Conservation (phyloP, 148 eudicot genomes). For the Pouteria glomerata region DNA sequence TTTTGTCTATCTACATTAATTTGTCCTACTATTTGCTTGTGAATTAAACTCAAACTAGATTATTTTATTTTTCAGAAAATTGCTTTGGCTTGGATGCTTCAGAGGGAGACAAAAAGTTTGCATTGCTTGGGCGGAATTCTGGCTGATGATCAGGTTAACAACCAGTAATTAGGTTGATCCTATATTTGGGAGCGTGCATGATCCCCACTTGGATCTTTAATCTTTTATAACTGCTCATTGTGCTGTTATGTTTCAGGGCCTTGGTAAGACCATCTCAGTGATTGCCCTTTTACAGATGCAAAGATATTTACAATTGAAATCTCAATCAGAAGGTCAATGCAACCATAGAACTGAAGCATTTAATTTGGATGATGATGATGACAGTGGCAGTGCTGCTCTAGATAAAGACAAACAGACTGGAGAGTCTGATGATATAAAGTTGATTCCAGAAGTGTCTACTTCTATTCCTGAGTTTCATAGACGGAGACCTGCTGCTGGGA, state of each 20-base stretch:
- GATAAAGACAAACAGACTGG: conserved; percentile 30
- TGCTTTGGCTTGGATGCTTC: conserved; percentile 96
- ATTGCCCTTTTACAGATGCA: conserved; percentile 88
- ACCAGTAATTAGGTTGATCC: not conserved
- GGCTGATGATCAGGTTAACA: conserved; percentile 94
- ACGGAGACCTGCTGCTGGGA: conserved; percentile 89
- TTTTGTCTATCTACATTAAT: not conserved
- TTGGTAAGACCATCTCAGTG: conserved; percentile 89
- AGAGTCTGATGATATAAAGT: conserved; percentile 28
- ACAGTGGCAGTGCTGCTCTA: conserved; percentile 20
- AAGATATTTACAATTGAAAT: conserved; percentile 47
- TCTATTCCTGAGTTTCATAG: conserved; percentile 35
- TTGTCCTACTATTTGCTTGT: not conserved
- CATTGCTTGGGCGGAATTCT: conserved; percentile 89
- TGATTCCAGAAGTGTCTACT: conserved; percentile 37
- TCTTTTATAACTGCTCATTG: not conserved
- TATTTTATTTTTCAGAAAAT: conserved; percentile 56
- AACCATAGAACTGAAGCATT: conserved; percentile 48
- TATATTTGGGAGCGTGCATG: not conserved
- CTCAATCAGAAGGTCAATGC: conserved; percentile 36
- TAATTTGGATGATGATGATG: conserved; percentile 83
- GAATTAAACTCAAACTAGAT: not conserved
- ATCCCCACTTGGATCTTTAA: not conserved
- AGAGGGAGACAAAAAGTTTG: conserved; percentile 65
- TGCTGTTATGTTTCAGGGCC: conserved; percentile 58